These are phyloP conservation scores for Talaromyces ruber DNA, from an alignment of 495 filamentous ascomycete genomes.

Conservation along the genomic window DNA sequence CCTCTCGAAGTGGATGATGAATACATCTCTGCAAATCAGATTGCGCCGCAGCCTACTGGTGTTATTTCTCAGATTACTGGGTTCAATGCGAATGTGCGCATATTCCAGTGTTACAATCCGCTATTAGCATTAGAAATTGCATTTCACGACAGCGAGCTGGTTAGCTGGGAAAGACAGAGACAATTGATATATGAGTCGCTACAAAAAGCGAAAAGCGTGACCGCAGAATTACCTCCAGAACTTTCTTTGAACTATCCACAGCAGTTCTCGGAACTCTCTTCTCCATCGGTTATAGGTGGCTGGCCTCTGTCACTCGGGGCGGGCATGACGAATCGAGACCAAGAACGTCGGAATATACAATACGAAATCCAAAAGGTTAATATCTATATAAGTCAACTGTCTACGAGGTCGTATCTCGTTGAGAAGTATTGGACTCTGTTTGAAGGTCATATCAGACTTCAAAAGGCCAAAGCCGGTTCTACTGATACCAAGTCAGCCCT, in stretches of 20 bases:
- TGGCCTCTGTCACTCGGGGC: slow-evolving; percentile 9
- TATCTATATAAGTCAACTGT: slow-evolving; percentile 66
- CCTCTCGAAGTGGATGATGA: slow-evolving; percentile 75
- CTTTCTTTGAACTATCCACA: slow-evolving; percentile 38
- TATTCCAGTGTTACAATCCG: slow-evolving; percentile 62
- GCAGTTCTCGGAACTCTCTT: not conserved
- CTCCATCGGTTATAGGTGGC: not conserved
- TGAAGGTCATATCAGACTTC: slow-evolving; percentile 28
- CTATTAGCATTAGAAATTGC: slow-evolving; percentile 63
- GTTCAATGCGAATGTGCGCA: slow-evolving; percentile 67
- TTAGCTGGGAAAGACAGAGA: slow-evolving; percentile 67
- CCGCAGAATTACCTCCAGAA: slow-evolving; percentile 52
- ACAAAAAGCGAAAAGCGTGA: slow-evolving; percentile 47
- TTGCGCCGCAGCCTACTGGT: slow-evolving; percentile 53
- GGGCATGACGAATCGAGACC: slow-evolving; percentile 15
- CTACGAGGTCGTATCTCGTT: slow-evolving; percentile 69
- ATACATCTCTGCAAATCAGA: slow-evolving; percentile 55
- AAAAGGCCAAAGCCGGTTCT: not conserved
- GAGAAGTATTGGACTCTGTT: slow-evolving; percentile 68
- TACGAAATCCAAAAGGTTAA: slow-evolving; percentile 81
- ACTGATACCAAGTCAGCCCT: not conserved
- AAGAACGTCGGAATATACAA: slow-evolving; percentile 45
- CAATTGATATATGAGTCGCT: slow-evolving; percentile 52
- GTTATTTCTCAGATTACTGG: slow-evolving; percentile 57
- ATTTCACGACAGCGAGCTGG: slow-evolving; percentile 59